Evolutionary conservation across 306 rosid genomes (phyloP).

Genomic region (Quercus glauca): DNA sequence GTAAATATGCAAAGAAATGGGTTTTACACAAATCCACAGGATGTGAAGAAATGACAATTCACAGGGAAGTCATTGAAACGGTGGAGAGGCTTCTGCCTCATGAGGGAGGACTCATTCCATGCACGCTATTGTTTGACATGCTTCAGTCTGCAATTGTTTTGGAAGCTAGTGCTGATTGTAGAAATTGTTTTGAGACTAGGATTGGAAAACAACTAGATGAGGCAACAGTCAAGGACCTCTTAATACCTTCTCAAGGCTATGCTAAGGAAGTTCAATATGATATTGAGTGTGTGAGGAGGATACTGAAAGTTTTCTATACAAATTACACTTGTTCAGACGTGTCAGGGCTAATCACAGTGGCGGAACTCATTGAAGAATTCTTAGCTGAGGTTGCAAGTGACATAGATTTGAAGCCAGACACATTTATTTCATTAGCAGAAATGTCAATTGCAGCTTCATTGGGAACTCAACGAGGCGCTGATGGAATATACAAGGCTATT

Average conservation of each 20-base stretch:
- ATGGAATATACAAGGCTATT: conserved; percentile 48
- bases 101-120: conserved; percentile 29
- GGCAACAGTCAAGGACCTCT: conserved; percentile 47
- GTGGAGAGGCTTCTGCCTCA: conserved; percentile 50
- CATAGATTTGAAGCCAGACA: conserved; percentile 28
- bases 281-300: conserved; percentile 36
- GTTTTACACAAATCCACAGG: conserved; percentile 4
- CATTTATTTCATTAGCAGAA: conserved; percentile 43
- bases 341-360: conserved; percentile 30
- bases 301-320: conserved; percentile 37
- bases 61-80: conserved; percentile 51
- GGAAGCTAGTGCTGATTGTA: conserved; percentile 37
- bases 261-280: conserved; percentile 35
- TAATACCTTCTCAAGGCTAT: conserved; percentile 29
- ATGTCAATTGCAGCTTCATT: conserved; percentile 34
- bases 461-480: conserved; percentile 37
- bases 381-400: conserved; percentile 37
- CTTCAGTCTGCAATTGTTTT: conserved; percentile 28
- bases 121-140: conserved; percentile 38
- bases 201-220: conserved; percentile 49
- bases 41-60: conserved; percentile 21
- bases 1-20: conserved; percentile 43
- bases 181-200: conserved; percentile 40
- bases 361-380: conserved; percentile 47
- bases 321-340: conserved; percentile 21